Base-by-base conservation (phyloP, 768 basidiomycete genomes). In the Ramaria sp. region DNA sequence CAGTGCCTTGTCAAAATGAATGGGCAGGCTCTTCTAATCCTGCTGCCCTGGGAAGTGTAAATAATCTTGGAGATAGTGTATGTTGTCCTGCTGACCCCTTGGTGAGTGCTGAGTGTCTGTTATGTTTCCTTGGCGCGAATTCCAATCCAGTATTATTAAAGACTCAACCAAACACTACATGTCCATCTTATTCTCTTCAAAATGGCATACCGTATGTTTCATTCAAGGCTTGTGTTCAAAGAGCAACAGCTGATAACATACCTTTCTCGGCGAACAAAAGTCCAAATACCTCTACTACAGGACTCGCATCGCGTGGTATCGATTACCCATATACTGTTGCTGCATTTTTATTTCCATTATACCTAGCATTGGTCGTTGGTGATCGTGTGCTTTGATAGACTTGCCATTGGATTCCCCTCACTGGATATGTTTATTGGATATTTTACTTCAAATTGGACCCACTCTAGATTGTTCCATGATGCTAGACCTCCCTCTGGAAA, bases 71-170 rank as follows among this genome's bases (percentile, higher is more conserved):
- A 10, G 69, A 71, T 18, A 69, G 77, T 51, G 83, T 73, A 3
- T 90, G 88, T 63, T 92, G 88, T 66, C 87, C 88, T 28, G 75
- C 75, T 5, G 66, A 88, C 59, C 83, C 85, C 15, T 74, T 72
- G 27, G 83, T 83, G 56, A 57, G 71, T 66, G 7, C 32, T 36
- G 18, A 13, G 28, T 15, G n/a, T 41, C 24, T 32, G 25, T 28
- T 16, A 13, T 32, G 12, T 20, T 16, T 49, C 22, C 55, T 27
- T 12, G 48, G 36, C 13, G 58, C 25, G 58, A 34, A 2, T 22
- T 4, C 34, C n/a, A 50, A 13, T 41, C 49, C 42, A 34, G 32
- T 34, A 34, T 34, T 13, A 8, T 22, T 30, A 27, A 62, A 78
- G 75, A 69, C 69, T 42, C 72, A 69, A 60, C 58, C 61, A 24